Percentiles rank a stretch among this genome's conserved stretches.
Evolutionary conservation across 768 basidiomycete species (phyloP).

Genomic region (Russula vinacea): DNA sequence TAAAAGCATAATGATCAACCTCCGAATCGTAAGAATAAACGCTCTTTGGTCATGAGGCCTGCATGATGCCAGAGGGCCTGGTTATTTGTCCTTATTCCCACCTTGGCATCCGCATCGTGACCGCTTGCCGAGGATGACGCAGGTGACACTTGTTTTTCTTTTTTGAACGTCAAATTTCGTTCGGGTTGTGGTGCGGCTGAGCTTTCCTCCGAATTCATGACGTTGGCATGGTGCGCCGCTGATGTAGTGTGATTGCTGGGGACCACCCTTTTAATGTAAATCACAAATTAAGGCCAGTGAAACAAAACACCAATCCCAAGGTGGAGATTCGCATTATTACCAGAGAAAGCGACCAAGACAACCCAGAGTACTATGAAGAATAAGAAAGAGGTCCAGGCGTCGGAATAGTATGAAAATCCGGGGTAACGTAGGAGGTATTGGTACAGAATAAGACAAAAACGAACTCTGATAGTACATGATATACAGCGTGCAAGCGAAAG

Average conservation of each 20-base stretch:
- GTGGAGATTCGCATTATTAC: conserved; percentile 22
- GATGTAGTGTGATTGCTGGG: neutral
- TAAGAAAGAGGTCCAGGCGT: conserved; percentile 3
- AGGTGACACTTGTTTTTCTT: neutral
- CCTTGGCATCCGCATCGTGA: neutral
- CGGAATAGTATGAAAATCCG: conserved; percentile 25
- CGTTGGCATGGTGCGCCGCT: neutral
- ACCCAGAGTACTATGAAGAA: neutral
- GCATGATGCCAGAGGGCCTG: neutral
- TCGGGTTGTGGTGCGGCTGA: neutral
- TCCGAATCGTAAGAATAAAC: neutral
- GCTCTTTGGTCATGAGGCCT: neutral
- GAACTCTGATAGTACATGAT: conserved; percentile 27
- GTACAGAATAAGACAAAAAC: conserved; percentile 26
- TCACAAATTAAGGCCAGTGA: conserved; percentile 9
- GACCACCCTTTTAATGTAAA: neutral
- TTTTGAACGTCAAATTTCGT: neutral
- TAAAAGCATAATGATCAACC: neutral
- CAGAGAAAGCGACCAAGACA: conserved; percentile 12
- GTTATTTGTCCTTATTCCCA: neutral
- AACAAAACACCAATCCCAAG: conserved; percentile 14
- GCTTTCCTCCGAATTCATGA: neutral
- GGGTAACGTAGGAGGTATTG: conserved; percentile 29
- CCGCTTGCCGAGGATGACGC: neutral
- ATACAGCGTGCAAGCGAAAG: conserved; percentile 23